Conservation (phyloP, 345 rosid species). For the Citrus reticulata region DNA sequence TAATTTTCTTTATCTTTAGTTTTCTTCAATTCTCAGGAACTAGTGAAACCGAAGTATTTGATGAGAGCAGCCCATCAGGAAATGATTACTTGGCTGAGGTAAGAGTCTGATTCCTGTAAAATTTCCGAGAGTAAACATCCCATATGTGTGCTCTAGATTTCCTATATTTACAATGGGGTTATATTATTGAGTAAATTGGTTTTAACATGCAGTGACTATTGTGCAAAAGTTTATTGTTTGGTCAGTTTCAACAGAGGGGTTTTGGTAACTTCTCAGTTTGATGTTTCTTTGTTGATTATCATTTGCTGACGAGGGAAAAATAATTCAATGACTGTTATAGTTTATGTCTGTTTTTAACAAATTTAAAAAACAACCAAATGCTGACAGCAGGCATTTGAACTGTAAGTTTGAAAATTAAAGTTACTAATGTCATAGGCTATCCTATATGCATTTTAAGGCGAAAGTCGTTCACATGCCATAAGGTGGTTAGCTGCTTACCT, state of each 20-base stretch:
- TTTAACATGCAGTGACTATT: background rate
- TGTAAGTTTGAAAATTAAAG: background rate
- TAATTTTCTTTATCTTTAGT: background rate
- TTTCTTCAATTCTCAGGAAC: constrained; percentile 45
- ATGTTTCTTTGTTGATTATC: background rate
- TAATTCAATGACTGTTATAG: background rate
- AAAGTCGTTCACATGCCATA: background rate
- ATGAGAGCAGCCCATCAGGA: constrained; percentile 90
- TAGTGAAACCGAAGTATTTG: constrained; percentile 70
- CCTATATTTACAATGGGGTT: background rate
- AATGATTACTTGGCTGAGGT: constrained; percentile 96
- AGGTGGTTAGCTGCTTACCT: background rate
- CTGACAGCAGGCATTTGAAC: no score
- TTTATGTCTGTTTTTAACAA: no score
- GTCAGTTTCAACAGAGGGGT: background rate
- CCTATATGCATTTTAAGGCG: background rate
- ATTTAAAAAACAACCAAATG: no score
- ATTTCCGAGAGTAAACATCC: background rate
- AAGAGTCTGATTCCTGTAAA: background rate
- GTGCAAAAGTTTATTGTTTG: background rate
- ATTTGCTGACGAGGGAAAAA: background rate
- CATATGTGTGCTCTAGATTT: background rate
- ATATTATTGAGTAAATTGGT: background rate
- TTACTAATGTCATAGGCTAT: background rate
- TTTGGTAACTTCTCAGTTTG: background rate